Evolutionary conservation across 768 basidiomycete genomes (phyloP).

Genomic region (Paxillus rubicundulus): DNA sequence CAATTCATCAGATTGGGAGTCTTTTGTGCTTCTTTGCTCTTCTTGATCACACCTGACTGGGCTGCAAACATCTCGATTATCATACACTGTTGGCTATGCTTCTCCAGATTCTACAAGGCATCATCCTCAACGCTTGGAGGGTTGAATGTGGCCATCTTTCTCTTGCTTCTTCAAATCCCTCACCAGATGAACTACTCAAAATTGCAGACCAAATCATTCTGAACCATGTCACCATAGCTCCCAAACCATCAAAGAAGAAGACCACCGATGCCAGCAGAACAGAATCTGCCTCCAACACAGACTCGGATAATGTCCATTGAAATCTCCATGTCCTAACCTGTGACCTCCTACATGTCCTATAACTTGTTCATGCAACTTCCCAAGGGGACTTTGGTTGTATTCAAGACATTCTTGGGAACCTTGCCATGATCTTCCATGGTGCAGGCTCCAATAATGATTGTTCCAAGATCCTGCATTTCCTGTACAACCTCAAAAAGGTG

Average conservation of each 20-base stretch:
- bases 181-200: constrained; percentile 9
- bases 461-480: constrained; percentile 10
- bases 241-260: background rate
- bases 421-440: constrained; percentile 18
- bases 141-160: constrained; percentile 14
- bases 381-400: constrained; percentile 34
- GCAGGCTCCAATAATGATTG: constrained; percentile 21
- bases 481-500: too few relatives aligned
- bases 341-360: constrained; percentile 31
- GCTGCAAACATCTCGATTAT: constrained; percentile 34
- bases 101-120: constrained; percentile 32
- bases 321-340: constrained; percentile 29
- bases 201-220: constrained; percentile 20
- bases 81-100: constrained; percentile 25
- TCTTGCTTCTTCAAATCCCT: constrained; percentile 24
- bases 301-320: constrained; percentile 14
- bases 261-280: too few relatives aligned
- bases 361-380: constrained; percentile 27
- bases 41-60: constrained; percentile 26
- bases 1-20: constrained; percentile 19
- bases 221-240: constrained; percentile 22
- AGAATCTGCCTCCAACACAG: background rate
- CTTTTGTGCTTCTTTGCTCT: constrained; percentile 30
- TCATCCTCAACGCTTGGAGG: constrained; percentile 34
- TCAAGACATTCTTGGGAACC: constrained; percentile 24